phyloP scores from a whole-genome alignment of 331 rosid species.

The Stylosanthes scabra region DNA sequence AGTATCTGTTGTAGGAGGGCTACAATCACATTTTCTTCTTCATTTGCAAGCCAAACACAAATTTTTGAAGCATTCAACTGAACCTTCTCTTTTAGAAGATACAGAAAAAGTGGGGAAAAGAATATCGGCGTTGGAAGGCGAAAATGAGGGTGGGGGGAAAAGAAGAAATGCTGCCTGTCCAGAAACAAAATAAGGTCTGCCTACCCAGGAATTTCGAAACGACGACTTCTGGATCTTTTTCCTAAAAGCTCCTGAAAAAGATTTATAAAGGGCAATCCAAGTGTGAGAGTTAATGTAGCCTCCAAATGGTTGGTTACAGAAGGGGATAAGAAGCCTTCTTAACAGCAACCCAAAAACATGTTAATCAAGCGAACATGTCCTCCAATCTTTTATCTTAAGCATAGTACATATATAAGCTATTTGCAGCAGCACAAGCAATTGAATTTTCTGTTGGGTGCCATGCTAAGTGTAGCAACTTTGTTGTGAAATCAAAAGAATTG shows the following conservation, averaged over 20 bases:
- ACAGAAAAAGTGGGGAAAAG: constrained; percentile 45
- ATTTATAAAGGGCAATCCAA: constrained; percentile 58
- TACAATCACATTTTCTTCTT: constrained; percentile 91
- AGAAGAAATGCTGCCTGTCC: constrained; percentile 55
- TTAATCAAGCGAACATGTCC: constrained; percentile 59
- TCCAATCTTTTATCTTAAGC: constrained; percentile 67
- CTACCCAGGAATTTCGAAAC: constrained; percentile 58
- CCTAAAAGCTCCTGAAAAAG: constrained; percentile 56
- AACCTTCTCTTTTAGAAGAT: constrained; percentile 70
- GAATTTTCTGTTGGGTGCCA: constrained; percentile 98
- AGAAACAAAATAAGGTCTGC: constrained; percentile 71
- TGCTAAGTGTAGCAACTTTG: constrained; percentile 96
- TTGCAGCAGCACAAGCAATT: constrained; percentile 99
- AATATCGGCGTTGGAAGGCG: constrained; percentile 57
- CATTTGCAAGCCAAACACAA: constrained; percentile 83
- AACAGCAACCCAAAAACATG: constrained; percentile 70
- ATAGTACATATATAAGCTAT: constrained; percentile 99
- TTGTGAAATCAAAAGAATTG: constrained; percentile 88
- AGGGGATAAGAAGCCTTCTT: constrained; percentile 63
- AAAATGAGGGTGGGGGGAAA: constrained; percentile 12
- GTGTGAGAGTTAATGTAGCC: constrained; percentile 65
- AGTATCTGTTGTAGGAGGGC: constrained; percentile 89
- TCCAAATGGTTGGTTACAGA: constrained; percentile 72
- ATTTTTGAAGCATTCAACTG: constrained; percentile 57
- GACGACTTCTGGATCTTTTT: constrained; percentile 60